Base-by-base conservation (phyloP, 345 rosid genomes). In the Firmiana major region DNA sequence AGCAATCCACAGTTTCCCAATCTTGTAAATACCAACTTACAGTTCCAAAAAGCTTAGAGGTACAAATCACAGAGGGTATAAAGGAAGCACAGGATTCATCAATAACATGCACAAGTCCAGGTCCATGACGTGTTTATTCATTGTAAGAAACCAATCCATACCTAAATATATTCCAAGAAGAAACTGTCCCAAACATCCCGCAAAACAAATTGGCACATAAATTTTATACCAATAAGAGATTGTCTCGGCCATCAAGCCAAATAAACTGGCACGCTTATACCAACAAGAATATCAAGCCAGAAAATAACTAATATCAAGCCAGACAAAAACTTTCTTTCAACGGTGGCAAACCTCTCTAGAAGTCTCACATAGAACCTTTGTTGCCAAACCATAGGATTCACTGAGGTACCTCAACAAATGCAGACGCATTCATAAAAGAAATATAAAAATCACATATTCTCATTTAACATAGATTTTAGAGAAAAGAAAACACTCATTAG, bases 271-370 rank as follows among this genome's bases (percentile, higher is more conserved):
- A 22, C 16, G 45, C 24, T 3, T 22, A 67, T 21, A 67, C 34
- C 72, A 67, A 43, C 34, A 43, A 22, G 3, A 31, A 51, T 34
- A 71, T 31, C 43, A 71, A 71, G 60, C 58, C 54, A 13, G 19
- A 67, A 43, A n/a, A n/a, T n/a, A n/a, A n/a, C n/a, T n/a, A 31
- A 51, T 34, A 71, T 31, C 43, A 71, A 71, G 60, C 58, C 54
- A 13, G 19, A 67, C n/a, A n/a, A 43, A 48, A 10, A 48, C 16
- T 45, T 45, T 69, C 38, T 19, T 17, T 24, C 12, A 68, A 48
- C 26, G 57, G 73, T 16, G 22, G 57, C 21, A 68, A 69, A 46
- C 8, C 10, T 31, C 38, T 40, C n/a, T 46, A 28, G 46, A 46
- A 46, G 9, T 21, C 38, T 46, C 11, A 48, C 40, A 69, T 46